Evolutionary conservation across 2,329 filamentous ascomycete species (phyloP).

Genomic region (Zymoseptoria brevis): DNA sequence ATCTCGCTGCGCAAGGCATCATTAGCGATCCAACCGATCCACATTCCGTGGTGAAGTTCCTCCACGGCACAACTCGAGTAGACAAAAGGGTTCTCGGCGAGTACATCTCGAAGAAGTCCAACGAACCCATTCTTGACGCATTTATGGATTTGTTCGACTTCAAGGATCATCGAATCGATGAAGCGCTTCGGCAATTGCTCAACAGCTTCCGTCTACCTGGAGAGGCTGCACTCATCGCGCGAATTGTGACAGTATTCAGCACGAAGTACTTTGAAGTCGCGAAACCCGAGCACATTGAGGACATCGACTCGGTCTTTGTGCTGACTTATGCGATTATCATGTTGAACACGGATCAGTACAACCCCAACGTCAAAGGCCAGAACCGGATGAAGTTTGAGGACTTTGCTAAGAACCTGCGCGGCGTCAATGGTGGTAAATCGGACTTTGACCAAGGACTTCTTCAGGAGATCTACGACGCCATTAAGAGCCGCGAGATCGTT

Average conservation of each 20-base stretch:
- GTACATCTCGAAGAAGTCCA: slow-evolving; percentile 83
- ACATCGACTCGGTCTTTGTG: slow-evolving; percentile 82
- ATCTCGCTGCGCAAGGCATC: slow-evolving; percentile 75
- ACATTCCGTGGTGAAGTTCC: slow-evolving; percentile 70
- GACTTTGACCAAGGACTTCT: slow-evolving; percentile 81
- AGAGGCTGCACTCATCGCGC: slow-evolving; percentile 85
- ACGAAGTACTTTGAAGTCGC: slow-evolving; percentile 71
- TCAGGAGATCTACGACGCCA: slow-evolving; percentile 79
- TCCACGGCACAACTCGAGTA: slow-evolving; percentile 78
- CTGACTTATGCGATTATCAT: slow-evolving; percentile 95
- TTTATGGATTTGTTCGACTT: slow-evolving; percentile 90
- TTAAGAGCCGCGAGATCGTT: slow-evolving; percentile 90
- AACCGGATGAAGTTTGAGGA: slow-evolving; percentile 79
- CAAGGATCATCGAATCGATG: slow-evolving; percentile 73
- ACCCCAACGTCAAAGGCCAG: slow-evolving; percentile 70
- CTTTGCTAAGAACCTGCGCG: slow-evolving; percentile 82
- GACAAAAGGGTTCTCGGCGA: slow-evolving; percentile 90
- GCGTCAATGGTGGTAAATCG: slow-evolving; percentile 68
- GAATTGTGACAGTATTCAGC: slow-evolving; percentile 80
- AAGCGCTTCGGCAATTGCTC: slow-evolving; percentile 78
- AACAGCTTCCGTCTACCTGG: slow-evolving; percentile 90
- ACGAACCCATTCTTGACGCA: slow-evolving; percentile 73
- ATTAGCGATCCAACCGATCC: slow-evolving; percentile 70
- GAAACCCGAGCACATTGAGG: slow-evolving; percentile 65
- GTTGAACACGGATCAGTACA: slow-evolving; percentile 95